Conservation (phyloP, 176 grass and related monocot species). For the Triticum turgidum region DNA sequence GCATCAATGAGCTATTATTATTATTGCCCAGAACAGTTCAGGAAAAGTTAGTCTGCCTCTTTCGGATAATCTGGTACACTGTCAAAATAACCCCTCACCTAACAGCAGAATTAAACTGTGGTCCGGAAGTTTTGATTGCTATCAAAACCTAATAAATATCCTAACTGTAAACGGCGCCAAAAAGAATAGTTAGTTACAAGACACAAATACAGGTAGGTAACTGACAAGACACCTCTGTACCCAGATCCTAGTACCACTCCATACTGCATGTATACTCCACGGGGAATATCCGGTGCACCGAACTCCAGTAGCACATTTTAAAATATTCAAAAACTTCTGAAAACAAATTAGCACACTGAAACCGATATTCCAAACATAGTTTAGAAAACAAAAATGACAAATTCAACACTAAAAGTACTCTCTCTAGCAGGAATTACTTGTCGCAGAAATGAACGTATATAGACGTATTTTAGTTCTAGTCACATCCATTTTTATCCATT, state of each 20-base stretch:
- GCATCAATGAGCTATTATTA: neutral
- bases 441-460: too few relatives aligned
- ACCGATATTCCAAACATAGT: too few relatives aligned
- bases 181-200: conserved; percentile 4
- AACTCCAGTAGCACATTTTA: too few relatives aligned
- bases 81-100: neutral
- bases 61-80: conserved; percentile 16
- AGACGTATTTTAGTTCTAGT: too few relatives aligned
- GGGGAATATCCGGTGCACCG: too few relatives aligned
- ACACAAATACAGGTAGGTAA: conserved; percentile 1
- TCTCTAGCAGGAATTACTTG: too few relatives aligned
- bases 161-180: neutral
- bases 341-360: too few relatives aligned
- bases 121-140: neutral
- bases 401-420: too few relatives aligned
- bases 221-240: neutral
- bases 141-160: conserved; percentile 28
- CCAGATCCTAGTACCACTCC: neutral
- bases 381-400: too few relatives aligned
- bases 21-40: neutral
- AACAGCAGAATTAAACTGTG: neutral
- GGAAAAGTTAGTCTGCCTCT: conserved; percentile 34
- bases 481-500: too few relatives aligned
- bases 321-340: too few relatives aligned
- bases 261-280: too few relatives aligned